Conservation (phyloP, 2,329 filamentous ascomycete genomes). For the Kalaharituber pfeilii region DNA sequence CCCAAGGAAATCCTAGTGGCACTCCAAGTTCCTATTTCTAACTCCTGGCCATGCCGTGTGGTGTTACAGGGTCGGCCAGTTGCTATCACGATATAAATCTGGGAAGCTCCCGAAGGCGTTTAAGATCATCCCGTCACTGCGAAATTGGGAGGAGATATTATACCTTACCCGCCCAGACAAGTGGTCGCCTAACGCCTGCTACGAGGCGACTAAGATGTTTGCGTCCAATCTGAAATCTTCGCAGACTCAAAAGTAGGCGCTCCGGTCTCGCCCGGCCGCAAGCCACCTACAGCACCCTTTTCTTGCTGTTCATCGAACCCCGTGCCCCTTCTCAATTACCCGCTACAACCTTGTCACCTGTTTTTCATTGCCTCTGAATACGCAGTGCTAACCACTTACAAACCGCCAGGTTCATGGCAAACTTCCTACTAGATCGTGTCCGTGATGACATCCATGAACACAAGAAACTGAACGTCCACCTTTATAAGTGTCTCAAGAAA, state of each 20-base stretch:
- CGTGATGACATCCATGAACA: slow-evolving; percentile 85
- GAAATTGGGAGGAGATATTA: slow-evolving; percentile 79
- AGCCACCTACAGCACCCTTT: too few species aligned
- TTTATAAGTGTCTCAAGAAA: slow-evolving; percentile 89
- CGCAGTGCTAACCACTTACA: too few species aligned
- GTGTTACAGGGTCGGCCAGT: slow-evolving; percentile 51
- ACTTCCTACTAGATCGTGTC: slow-evolving; percentile 75
- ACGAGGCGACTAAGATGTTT: slow-evolving; percentile 83
- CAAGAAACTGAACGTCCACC: slow-evolving; percentile 86
- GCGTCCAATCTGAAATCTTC: slow-evolving; percentile 57
- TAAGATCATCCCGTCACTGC: slow-evolving; percentile 85
- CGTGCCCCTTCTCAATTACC: too few species aligned
- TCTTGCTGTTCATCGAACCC: too few species aligned
- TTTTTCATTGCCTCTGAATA: too few species aligned
- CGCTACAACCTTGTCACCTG: too few species aligned
- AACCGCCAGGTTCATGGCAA: slow-evolving; percentile 48
- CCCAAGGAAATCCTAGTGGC: too few species aligned
- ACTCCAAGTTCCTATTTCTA: too few species aligned
- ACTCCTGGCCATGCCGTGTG: too few species aligned
- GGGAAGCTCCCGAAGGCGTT: slow-evolving; percentile 96
- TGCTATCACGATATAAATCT: slow-evolving; percentile 83
- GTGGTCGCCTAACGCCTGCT: slow-evolving; percentile 66
- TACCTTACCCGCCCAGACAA: slow-evolving; percentile 63
- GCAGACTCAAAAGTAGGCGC: slow-evolving; percentile 19
- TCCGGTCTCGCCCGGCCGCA: too few species aligned